A percentile compares a stretch with the other conserved stretches of the same genome.
phyloP scores from a whole-genome alignment of 2,329 filamentous ascomycete species.

The Aspergillus puulaauensis region DNA sequence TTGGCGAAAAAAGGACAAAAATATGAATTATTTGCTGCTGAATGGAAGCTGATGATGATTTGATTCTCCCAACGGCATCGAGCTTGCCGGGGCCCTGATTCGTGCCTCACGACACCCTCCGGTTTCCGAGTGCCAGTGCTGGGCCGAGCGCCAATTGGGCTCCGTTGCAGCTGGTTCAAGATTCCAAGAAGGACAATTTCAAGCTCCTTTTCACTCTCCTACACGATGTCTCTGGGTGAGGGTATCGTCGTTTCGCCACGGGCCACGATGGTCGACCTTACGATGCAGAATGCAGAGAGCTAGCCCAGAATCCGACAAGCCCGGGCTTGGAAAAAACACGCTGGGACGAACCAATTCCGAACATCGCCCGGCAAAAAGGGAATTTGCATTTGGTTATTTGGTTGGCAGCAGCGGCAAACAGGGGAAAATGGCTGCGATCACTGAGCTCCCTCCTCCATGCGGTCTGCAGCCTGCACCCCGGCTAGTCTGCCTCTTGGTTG shows the following conservation, averaged over 20 bases:
- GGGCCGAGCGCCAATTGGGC: background rate
- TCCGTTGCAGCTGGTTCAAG: background rate
- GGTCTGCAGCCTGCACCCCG: constrained; percentile 3
- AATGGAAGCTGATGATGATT: constrained; percentile 4
- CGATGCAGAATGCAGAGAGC: constrained; percentile 8
- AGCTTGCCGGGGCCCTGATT: background rate
- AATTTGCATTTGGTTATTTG: constrained; percentile 13
- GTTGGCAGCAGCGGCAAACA: constrained; percentile 25
- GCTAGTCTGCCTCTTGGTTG: constrained; percentile 11
- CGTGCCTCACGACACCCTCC: constrained; percentile 13
- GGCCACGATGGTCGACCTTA: background rate
- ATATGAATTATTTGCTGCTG: constrained; percentile 11
- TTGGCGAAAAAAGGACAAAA: constrained; percentile 15
- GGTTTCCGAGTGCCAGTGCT: constrained; percentile 19
- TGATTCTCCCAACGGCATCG: constrained; percentile 10
- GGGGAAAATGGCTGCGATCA: constrained; percentile 16
- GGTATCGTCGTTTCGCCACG: background rate
- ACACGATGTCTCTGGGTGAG: background rate
- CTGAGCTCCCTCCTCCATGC: background rate
- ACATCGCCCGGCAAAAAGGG: constrained; percentile 18
- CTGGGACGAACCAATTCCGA: constrained; percentile 20
- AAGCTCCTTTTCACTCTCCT: background rate
- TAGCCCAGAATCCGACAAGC: constrained; percentile 17
- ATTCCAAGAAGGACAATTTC: background rate
- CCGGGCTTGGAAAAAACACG: background rate